phyloP scores from a whole-genome alignment of 352 stramenopile species.

The Pythium diclinum region DNA sequence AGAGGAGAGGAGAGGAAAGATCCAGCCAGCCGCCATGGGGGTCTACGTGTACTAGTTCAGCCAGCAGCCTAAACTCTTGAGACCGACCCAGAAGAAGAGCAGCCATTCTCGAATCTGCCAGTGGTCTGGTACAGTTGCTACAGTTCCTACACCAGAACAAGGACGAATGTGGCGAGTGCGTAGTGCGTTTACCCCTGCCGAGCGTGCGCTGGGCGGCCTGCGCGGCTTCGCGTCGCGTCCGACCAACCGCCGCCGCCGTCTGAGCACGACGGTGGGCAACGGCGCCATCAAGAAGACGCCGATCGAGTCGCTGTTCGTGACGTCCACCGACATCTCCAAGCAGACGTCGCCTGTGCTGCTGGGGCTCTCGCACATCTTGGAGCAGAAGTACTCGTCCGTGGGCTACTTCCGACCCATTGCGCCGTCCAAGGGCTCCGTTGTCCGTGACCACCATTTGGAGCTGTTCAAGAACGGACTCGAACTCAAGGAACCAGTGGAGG shows the following conservation, averaged over 20 bases:
- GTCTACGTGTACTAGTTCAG: neutral
- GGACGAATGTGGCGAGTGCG: constrained; percentile 18
- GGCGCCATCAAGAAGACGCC: constrained; percentile 29
- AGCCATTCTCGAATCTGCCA: constrained; percentile 1
- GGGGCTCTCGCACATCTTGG: constrained; percentile 59
- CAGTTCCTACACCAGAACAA: neutral
- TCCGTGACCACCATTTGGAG: constrained; percentile 66
- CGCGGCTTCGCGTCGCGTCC: constrained; percentile 17
- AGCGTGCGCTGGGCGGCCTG: neutral
- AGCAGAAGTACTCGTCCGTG: constrained; percentile 69
- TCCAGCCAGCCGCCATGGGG: neutral
- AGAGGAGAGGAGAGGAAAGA: neutral
- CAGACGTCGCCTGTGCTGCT: constrained; percentile 72
- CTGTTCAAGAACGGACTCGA: constrained; percentile 63
- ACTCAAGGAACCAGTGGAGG: constrained; percentile 35
- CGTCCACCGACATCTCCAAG: constrained; percentile 56
- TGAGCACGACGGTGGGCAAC: constrained; percentile 17
- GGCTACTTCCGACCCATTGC: constrained; percentile 81
- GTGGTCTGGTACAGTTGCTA: neutral
- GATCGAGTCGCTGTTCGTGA: constrained; percentile 64
- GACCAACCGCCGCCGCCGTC: constrained; percentile 8
- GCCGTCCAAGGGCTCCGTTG: constrained; percentile 29
- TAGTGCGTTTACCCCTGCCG: constrained; percentile 9
- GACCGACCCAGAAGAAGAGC: neutral
- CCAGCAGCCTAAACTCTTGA: neutral